These are phyloP conservation scores for Ogataea ramenticola DNA, from an alignment of 805 yeast genomes.

Conservation along the genomic window DNA sequence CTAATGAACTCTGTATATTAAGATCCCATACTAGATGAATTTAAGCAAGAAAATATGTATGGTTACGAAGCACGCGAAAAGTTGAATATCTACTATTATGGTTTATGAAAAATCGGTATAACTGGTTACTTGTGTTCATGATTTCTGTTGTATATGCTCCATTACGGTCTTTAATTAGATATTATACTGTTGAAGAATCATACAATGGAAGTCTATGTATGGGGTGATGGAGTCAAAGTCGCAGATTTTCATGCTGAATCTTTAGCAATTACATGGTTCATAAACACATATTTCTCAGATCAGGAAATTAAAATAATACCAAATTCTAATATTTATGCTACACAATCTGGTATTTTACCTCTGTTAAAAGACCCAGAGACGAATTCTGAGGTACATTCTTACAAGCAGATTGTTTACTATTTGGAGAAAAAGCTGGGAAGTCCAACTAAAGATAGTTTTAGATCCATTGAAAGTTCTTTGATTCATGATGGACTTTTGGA, in stretches of 20 bases:
- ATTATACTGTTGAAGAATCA: background rate
- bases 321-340: conserved; percentile 51
- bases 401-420: conserved; percentile 28
- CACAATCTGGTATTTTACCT: conserved; percentile 46
- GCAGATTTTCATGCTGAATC: conserved; percentile 47
- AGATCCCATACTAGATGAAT: no score
- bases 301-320: conserved; percentile 35
- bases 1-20: no score
- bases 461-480: conserved; percentile 23
- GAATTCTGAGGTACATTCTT: conserved; percentile 29
- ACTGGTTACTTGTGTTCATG: no score
- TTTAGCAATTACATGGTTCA: conserved; percentile 38
- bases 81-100: no score
- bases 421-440: conserved; percentile 9
- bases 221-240: conserved; percentile 38
- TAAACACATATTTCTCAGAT: conserved; percentile 18
- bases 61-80: no score
- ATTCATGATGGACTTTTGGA: conserved; percentile 38
- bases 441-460: conserved; percentile 5
- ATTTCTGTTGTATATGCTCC: background rate
- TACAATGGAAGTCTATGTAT: conserved; percentile 19
- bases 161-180: no score
- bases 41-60: no score
- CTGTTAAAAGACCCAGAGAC: conserved; percentile 20
- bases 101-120: no score